Conservation (phyloP, 495 filamentous ascomycete species). For the Tuber brumale region DNA sequence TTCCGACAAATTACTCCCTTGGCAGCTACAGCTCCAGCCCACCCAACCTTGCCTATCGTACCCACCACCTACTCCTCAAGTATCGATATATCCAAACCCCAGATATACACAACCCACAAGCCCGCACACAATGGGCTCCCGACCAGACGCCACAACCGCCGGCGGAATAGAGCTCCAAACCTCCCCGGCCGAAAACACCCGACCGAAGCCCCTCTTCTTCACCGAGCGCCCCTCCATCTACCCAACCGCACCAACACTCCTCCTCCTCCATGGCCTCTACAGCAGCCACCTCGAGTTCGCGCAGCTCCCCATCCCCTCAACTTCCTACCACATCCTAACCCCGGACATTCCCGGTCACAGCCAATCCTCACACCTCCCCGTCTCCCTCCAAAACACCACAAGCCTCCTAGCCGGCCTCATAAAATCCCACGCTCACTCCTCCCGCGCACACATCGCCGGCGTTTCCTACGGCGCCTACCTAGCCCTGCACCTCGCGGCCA, state of each 20-base stretch:
- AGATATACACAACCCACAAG: background rate
- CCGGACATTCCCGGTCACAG: background rate
- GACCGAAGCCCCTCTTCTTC: background rate
- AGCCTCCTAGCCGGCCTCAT: background rate
- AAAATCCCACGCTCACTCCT: constrained; percentile 3
- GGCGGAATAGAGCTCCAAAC: background rate
- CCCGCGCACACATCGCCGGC: background rate
- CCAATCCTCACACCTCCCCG: background rate
- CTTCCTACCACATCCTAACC: background rate
- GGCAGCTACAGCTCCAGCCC: background rate
- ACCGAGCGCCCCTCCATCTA: background rate
- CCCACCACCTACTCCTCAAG: background rate
- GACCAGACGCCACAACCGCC: background rate
- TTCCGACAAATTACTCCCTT: background rate
- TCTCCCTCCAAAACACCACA: constrained; percentile 1
- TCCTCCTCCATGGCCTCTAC: constrained; percentile 2
- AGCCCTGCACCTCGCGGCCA: background rate
- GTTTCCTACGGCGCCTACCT: background rate
- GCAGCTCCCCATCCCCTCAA: background rate
- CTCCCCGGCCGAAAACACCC: background rate
- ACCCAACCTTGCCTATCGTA: background rate
- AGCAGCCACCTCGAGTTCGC: background rate
- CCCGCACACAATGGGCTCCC: background rate
- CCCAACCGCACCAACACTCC: background rate
- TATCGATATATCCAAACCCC: background rate